Conservation (phyloP, 768 basidiomycete species). For the Calocera viscosa region DNA sequence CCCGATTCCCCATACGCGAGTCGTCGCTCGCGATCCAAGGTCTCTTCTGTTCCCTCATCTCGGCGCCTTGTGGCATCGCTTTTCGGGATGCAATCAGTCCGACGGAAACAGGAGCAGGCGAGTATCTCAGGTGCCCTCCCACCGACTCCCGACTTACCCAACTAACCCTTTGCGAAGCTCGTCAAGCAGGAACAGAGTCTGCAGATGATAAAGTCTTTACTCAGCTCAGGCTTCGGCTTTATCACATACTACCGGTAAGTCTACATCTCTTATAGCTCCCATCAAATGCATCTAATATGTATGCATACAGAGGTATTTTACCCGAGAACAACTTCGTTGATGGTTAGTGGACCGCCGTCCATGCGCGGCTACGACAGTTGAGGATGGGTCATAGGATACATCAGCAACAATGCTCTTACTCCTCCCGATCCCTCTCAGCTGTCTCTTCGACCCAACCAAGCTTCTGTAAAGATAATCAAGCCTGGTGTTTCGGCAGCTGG, state of each 20-base stretch:
- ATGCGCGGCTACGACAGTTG: conserved; percentile 3
- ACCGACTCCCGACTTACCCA: background rate
- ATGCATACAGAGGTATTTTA: conserved; percentile 42
- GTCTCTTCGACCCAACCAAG: conserved; percentile 27
- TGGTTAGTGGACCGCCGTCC: conserved; percentile 32
- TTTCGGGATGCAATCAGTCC: background rate
- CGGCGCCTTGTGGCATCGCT: background rate
- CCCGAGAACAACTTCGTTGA: conserved; percentile 69
- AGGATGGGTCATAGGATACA: conserved; percentile 28
- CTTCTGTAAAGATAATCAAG: conserved; percentile 60
- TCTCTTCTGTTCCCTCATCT: background rate
- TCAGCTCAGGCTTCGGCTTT: conserved; percentile 60
- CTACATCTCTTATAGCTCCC: background rate
- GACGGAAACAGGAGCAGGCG: background rate
- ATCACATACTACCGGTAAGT: conserved; percentile 60
- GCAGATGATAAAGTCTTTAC: conserved; percentile 55
- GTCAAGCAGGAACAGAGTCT: conserved; percentile 42
- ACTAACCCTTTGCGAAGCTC: background rate
- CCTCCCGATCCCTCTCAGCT: conserved; percentile 23
- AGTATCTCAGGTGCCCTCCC: background rate
- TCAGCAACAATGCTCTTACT: conserved; percentile 39
- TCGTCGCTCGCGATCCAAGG: background rate
- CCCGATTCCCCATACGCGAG: background rate
- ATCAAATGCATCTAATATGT: background rate
- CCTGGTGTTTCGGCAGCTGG: conserved; percentile 73